Percentiles rank a stretch among this genome's conserved stretches.
Evolutionary conservation across 108 stramenopile genomes (phyloP).

Genomic region (Mayamaea pseudoterrestris): DNA sequence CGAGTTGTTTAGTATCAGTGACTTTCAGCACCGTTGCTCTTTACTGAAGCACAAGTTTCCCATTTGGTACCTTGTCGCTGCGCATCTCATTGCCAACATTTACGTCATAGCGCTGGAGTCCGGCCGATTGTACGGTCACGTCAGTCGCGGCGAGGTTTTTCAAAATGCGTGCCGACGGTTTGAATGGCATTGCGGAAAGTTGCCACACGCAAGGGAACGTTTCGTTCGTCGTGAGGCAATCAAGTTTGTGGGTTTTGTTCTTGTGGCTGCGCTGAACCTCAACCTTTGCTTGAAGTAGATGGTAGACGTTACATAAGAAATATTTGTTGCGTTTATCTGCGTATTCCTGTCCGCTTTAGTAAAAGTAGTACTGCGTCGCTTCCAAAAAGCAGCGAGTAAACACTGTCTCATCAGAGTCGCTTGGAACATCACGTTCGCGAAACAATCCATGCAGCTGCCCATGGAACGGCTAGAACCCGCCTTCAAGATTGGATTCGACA

Average conservation of each 20-base stretch:
- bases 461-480: too few relatives aligned
- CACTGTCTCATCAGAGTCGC: too few relatives aligned
- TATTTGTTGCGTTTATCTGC: too few relatives aligned
- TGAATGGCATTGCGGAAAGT: constrained; percentile 38
- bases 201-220: constrained; percentile 5
- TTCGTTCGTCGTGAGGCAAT: constrained; percentile 11
- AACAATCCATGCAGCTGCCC: too few relatives aligned
- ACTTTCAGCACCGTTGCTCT: constrained; percentile 13
- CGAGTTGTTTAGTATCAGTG: constrained; percentile 5
- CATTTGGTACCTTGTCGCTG: constrained; percentile 8
- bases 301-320: too few relatives aligned
- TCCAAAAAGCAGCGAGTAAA: too few relatives aligned
- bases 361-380: too few relatives aligned
- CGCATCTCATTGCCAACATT: constrained; percentile 29
- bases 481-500: too few relatives aligned
- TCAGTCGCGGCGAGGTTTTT: constrained; percentile 11
- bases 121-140: constrained; percentile 27
- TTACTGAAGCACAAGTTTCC: constrained; percentile 2
- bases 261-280: too few relatives aligned
- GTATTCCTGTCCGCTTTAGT: too few relatives aligned
- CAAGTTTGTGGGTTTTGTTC: constrained; percentile 24
- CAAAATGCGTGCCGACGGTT: constrained; percentile 14
- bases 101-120: constrained; percentile 24
- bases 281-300: too few relatives aligned
- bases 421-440: too few relatives aligned